Evolutionary conservation across 139 green algal species (phyloP).

Genomic region (Spirogloea muscicola): DNA sequence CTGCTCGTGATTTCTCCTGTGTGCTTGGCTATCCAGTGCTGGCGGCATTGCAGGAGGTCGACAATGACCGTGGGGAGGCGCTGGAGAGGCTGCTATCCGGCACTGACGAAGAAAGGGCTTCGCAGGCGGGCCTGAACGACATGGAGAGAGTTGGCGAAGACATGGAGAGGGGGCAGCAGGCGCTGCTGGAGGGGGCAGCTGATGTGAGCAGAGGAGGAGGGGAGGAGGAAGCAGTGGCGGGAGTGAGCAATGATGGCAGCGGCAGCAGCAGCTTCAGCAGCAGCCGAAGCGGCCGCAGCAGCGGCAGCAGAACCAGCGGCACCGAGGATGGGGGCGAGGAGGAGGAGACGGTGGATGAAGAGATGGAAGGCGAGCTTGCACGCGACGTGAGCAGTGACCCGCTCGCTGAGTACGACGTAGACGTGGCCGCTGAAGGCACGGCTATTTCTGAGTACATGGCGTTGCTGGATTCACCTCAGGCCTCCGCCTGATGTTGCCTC

Average conservation of each 20-base stretch:
- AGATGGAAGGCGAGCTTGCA: constrained; percentile 50
- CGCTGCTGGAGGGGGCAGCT: too few relatives aligned
- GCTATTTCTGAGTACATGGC: constrained; percentile 56
- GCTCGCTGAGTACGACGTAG: constrained; percentile 62
- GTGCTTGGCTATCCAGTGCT: too few relatives aligned
- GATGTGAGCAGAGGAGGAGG: neutral
- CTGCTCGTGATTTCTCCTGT: too few relatives aligned
- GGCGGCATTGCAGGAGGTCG: too few relatives aligned
- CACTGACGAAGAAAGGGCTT: too few relatives aligned
- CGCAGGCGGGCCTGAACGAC: too few relatives aligned
- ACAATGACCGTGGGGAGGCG: too few relatives aligned
- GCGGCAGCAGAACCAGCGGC: neutral
- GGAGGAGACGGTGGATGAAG: constrained; percentile 25
- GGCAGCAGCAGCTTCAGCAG: neutral
- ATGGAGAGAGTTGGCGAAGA: too few relatives aligned
- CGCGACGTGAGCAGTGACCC: constrained; percentile 46
- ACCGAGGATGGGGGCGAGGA: neutral
- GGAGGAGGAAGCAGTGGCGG: neutral
- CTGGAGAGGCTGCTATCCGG: too few relatives aligned
- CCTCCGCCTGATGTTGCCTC: too few relatives aligned
- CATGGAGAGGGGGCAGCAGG: too few relatives aligned
- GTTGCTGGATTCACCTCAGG: too few relatives aligned
- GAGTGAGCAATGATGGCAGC: neutral
- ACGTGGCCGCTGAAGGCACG: constrained; percentile 58
- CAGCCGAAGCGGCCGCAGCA: neutral